Evolutionary conservation across 2,329 filamentous ascomycete species (phyloP).

Genomic region (Pochonia chlamydosporia): DNA sequence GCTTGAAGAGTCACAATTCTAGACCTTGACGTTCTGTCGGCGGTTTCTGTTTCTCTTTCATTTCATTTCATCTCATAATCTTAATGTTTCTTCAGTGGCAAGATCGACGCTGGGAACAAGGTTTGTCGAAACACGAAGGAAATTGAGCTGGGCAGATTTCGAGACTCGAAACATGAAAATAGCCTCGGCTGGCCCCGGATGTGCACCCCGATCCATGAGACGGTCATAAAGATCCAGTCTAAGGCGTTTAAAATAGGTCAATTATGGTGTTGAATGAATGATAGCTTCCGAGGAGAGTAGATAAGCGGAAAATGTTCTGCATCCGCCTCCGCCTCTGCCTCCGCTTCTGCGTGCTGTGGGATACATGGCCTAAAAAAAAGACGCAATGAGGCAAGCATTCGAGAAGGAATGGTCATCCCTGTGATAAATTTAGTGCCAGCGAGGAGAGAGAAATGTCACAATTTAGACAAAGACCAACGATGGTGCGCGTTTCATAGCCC

Average conservation of each 20-base stretch:
- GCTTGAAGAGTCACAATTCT: no score
- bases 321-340: no score
- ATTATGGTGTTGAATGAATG: background rate
- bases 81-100: background rate
- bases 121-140: background rate
- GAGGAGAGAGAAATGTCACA: constrained; percentile 1
- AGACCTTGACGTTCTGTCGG: no score
- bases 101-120: no score
- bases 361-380: background rate
- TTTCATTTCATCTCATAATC: background rate
- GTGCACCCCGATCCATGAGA: background rate
- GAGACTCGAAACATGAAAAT: background rate
- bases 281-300: no score
- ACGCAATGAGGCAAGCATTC: background rate
- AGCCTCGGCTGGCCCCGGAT: background rate
- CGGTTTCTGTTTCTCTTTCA: background rate
- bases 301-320: no score
- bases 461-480: background rate
- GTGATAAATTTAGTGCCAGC: background rate
- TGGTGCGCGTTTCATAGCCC: constrained; percentile 15
- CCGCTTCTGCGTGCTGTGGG: no score
- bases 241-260: background rate
- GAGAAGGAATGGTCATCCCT: background rate
- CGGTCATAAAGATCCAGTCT: no score
- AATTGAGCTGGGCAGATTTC: no score